Base-by-base conservation (phyloP, 768 basidiomycete species). In the Boletus edulis region DNA sequence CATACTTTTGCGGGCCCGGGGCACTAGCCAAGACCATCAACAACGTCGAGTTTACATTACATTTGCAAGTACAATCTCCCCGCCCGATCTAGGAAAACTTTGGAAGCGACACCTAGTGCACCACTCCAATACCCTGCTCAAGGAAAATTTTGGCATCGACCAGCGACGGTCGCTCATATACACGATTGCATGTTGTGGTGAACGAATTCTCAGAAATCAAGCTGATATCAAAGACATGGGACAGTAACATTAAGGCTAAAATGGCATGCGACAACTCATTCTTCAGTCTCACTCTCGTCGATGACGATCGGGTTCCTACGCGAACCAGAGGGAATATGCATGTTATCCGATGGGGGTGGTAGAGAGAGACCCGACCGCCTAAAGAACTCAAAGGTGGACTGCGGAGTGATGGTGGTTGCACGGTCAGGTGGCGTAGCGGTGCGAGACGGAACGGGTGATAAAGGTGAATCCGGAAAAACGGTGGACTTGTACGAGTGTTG, bases 31-130 rank as follows among this genome's bases (percentile, higher is more conserved):
- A 87, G 51, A 22, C 22, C 20, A 20, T 20, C 20, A 20, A 82
- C 13, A 72, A 76, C 35, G 81, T 95, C 43, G 72, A 85, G 44
- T 94, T n/a, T n/a, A n/a, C n/a, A n/a, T 94, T 72, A 77, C 79
- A 1, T 95, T 97, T 69, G 85, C 87, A 18, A 95, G 40, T 29
- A 32, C 67, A 34, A 17, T 58, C 24, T 44, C 5, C 9, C 29
- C 24, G 35, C n/a, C 13, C 27, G 15, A 34, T 31, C 18, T 32
- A 64, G 54, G 63, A 58, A 53, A 59, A 65, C 17, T 57, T 63
- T 42, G 65, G 45, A 61, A 37, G 22, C 24, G 12, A 17, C 37
- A 9, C 6, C 2, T 35, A 14, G 14, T 12, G 34, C 34, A 12
- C 13, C 10, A 35, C 12, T 12, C 6, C 12, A 11, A 12, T 13